Evolutionary conservation across 179 eudicot species (phyloP), one percentile per base, ranked within the genome.

Genomic region (Drosera spatulata): DNA sequence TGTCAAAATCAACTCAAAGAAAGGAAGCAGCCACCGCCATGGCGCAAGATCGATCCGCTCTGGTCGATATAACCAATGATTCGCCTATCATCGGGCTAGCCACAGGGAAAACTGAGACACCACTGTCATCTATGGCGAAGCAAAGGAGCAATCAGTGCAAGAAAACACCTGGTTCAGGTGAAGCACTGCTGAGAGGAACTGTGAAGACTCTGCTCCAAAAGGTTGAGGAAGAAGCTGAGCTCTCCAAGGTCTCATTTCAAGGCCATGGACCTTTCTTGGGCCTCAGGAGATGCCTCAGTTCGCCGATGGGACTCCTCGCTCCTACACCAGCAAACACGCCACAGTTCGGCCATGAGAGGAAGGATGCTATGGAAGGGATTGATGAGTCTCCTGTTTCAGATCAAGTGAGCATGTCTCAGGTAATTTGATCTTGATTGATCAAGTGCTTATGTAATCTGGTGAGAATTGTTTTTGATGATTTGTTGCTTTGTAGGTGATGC

Each of bases 321-420:
- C 96, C 96, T 1, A 85, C 96, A 60, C 96, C 98, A 33, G 82
- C 85, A 0, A 91, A 88, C 55, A 91, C 98, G 0, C 96, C 96
- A 53, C 56, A 83, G 8, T 70, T 63, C 60, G 64, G 61, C 60
- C 67, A 70, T 63, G 8, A 43, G 5, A 62, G 38, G 75, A 62
- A 9, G 64, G 66, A 41, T 64, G 42, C 22, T 77, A 65, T 80
- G 38, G 75, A 58, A 5, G 55, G 69, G 61, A 75, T 71, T 71
- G 50, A 68, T 10, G 71, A 74, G n/a, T 68, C 83, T 8, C 83
- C 82, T 1, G 66, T 76, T 60, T 78, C 76, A 55, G 94, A 83
- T 64, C 67, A 76, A 41, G 49, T 82, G 48, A 58, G 39, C 44
- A 65, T 73, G 5, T 66, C 82, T 63, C 71, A 80, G 93, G 88